Base-by-base conservation (phyloP, 441 rosid genomes). In the Euphorbia celastroides region DNA sequence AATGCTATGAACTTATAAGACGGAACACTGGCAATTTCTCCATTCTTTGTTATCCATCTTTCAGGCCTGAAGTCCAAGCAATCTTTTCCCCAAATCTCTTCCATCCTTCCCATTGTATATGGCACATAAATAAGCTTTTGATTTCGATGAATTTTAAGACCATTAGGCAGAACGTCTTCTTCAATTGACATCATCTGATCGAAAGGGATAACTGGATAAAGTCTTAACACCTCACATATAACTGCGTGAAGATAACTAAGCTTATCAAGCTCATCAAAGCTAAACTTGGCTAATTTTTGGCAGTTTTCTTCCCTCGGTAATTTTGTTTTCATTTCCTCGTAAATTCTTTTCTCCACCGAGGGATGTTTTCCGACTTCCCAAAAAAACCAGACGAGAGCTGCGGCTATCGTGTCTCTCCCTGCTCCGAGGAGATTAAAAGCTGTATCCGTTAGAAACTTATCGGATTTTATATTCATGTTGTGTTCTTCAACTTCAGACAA, bases 31-130 rank as follows among this genome's bases (percentile, higher is more conserved):
- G 55, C 41, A 19, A 76, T 72, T 13, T 25, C 59, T 11, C 76
- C 78, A 25, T 26, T 9, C 17, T 62, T 57, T 10, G 75, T 57
- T 22, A 80, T 41, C 83, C 83, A 77, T 60, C 83, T 80, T 63
- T 80, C 77, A 5, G 81, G 83, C 60, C 67, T 74, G 72, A 80
- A 80, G 19, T 77, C 83, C 46, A 52, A 20, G 67, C 79, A 80
- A 68, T 77, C 82, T 20, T 71, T 25, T 0, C 80, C 82, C 84
- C 82, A 78, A 8, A 75, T 62, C 1, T 57, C 64, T 62, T 74
- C 52, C 80, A 75, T 78, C 0, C 68, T 65, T 65, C 68, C 59
- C 32, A 52, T 32, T 12, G 68, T 0, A n/a, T 65, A 51, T 22
- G 60, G 25, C 12, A 67, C 63, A 30, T 64, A 56, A 0, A 71